These are phyloP conservation scores for Diphasiastrum complanatum DNA, from an alignment of 83 land plant species.

Conservation along the genomic window DNA sequence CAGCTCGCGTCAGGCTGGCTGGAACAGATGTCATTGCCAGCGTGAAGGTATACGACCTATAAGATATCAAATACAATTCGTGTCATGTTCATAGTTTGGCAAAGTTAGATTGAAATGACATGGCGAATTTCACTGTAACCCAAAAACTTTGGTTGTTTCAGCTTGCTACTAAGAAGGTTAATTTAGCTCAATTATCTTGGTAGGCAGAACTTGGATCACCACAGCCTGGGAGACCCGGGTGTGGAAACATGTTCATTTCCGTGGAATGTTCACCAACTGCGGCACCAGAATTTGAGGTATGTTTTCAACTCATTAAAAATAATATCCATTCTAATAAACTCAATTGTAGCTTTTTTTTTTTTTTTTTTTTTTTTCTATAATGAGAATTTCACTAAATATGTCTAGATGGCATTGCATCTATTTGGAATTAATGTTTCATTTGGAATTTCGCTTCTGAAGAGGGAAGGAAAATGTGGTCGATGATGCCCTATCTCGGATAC, in stretches of 20 bases:
- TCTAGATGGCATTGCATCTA: no score
- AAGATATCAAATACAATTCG: not conserved
- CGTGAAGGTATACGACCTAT: slow-evolving; percentile 59
- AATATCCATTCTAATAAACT: no score
- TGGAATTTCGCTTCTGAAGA: no score
- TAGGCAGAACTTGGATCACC: slow-evolving; percentile 98
- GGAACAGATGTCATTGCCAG: slow-evolving; percentile 86
- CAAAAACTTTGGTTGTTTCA: no score
- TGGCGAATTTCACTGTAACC: no score
- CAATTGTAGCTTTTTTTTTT: slow-evolving; percentile 13
- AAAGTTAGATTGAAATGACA: no score
- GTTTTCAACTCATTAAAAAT: not conserved
- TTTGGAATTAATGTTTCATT: no score
- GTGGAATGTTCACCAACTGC: slow-evolving; percentile 92
- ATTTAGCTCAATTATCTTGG: slow-evolving; percentile 2
- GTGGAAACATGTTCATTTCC: slow-evolving; percentile 59
- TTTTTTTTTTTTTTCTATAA: not conserved
- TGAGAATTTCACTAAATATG: no score
- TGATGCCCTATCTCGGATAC: no score
- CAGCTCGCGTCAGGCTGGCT: slow-evolving; percentile 76
- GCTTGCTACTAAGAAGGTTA: no score
- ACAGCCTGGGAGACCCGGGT: slow-evolving; percentile 49
- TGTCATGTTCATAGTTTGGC: not conserved
- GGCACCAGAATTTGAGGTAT: slow-evolving; percentile 90
- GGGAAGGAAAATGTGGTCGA: no score